phyloP scores from a whole-genome alignment of 768 basidiomycete genomes.

The Lactarius hengduanensis region DNA sequence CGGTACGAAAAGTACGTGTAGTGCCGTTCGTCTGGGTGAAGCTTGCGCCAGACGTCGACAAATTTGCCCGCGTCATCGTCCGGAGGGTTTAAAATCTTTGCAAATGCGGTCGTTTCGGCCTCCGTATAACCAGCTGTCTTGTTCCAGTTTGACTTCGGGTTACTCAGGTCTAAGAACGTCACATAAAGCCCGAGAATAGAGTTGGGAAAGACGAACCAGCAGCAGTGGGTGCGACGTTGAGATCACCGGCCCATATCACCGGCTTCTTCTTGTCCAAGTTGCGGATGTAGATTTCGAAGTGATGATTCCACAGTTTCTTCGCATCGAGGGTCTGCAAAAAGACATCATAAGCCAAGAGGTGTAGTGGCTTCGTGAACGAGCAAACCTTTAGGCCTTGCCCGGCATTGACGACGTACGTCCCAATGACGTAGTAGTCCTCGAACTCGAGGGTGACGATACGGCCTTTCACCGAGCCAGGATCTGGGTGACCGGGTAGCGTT shows the following conservation, averaged over 20 bases:
- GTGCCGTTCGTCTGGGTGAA: conserved; percentile 64
- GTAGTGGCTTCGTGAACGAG: background rate
- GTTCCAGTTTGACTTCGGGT: conserved; percentile 78
- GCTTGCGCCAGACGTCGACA: conserved; percentile 76
- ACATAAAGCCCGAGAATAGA: background rate
- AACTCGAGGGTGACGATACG: conserved; percentile 85
- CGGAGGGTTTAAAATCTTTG: conserved; percentile 59
- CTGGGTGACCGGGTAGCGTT: conserved; percentile 73
- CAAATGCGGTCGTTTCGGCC: conserved; percentile 74
- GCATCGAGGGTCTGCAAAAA: conserved; percentile 60
- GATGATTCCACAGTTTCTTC: conserved; percentile 76
- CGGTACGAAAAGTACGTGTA: conserved; percentile 87
- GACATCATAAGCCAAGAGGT: background rate
- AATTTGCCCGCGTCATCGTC: conserved; percentile 44
- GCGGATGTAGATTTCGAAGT: conserved; percentile 73
- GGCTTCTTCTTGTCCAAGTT: conserved; percentile 75
- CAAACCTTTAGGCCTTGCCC: conserved; percentile 64
- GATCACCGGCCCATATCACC: conserved; percentile 85
- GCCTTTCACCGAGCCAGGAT: conserved; percentile 63
- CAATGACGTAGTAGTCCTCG: conserved; percentile 62
- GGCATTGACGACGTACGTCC: conserved; percentile 85
- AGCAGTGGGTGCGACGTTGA: conserved; percentile 83
- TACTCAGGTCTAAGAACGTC: conserved; percentile 54
- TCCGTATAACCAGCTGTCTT: conserved; percentile 85
- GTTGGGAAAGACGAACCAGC: conserved; percentile 43